A percentile compares a stretch with the other conserved stretches of the same genome.
Evolutionary conservation across 2,329 filamentous ascomycete genomes (phyloP).

Genomic region (Ambrosiella beaveri): DNA sequence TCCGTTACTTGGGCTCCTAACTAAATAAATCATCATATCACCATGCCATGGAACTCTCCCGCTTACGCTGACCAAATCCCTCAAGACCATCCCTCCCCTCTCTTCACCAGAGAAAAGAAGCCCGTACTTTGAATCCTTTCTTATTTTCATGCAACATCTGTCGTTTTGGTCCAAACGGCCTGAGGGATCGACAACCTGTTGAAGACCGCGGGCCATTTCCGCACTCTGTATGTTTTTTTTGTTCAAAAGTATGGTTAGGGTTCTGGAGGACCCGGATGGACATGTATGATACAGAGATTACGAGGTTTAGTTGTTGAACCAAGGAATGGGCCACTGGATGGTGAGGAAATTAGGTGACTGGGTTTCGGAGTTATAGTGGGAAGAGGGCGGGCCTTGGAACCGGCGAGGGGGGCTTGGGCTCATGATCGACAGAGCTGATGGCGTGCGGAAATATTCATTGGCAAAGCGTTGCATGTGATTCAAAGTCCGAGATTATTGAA

Average conservation of each 20-base stretch:
- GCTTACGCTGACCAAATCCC: not conserved
- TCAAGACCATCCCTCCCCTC: not conserved
- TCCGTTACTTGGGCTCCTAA: not conserved
- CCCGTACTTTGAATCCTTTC: not conserved
- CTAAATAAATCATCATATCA: not conserved
- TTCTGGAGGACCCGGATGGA: no score
- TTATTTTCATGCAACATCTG: not conserved
- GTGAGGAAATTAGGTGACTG: not conserved
- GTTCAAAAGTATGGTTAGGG: no score
- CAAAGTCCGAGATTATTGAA: not conserved
- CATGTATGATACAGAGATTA: not conserved
- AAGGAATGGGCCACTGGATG: not conserved
- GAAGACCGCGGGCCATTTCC: not conserved
- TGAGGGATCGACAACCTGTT: not conserved
- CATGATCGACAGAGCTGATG: not conserved
- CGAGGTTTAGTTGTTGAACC: not conserved
- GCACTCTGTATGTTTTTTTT: not conserved
- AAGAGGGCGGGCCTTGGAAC: not conserved
- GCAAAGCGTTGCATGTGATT: not conserved
- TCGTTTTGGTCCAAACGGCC: not conserved
- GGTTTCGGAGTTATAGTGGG: not conserved
- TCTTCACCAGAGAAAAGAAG: not conserved
- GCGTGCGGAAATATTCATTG: not conserved
- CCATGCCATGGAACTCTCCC: not conserved
- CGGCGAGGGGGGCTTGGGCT: not conserved